Evolutionary conservation across 2,329 filamentous ascomycete species (phyloP), one percentile per base, ranked within the genome.

Genomic region (Elsinoe perseae): DNA sequence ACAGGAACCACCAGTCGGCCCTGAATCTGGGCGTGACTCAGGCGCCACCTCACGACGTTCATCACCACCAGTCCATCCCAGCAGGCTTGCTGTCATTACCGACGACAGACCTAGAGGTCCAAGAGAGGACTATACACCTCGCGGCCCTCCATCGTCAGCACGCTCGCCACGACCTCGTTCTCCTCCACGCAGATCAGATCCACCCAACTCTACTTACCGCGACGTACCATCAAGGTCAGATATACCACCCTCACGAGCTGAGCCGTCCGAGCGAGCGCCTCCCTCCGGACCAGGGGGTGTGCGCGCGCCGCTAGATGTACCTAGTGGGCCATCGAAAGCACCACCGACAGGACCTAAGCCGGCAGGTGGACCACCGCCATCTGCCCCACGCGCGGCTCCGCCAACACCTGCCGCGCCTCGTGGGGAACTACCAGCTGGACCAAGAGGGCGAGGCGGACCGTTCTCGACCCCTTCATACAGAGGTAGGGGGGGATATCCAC

Each of bases 1-100:
- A 23, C 65, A 61, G 18, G 56, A 57, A n/a, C 63, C 64, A 53
- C 62, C 62, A 25, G 79, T 82, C 18, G 75, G 69, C 18, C 70
- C 76, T 7, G 82, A 84, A 36, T 76, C 78, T 56, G 76, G 70
- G 20, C 75, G 77, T 20, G 78, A 80, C 40, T 74, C 72, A 52
- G 77, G 75, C 36, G 74, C 75, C 30, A 76, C 76, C 27, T 85
- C 82, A 20, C 77, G 81, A 57, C 75, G 80, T 50, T 83, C 83
- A 7, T 85, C 83, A 4, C 83, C 83, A 14, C 78, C 73, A 10
- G 69, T 78, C 12, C 79, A 82, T 62, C 75, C 76, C 14, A 82
- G 81, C 61, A 75, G 79, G 61, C 65, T 73, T 50, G 74, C 71
- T 48, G 64, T 58, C 10, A 58, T 62, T 27, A 69, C 70, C 43